A percentile compares a stretch with the other conserved stretches of the same genome.
phyloP scores from a whole-genome alignment of 495 filamentous ascomycete genomes.

The Cryomyces minteri region DNA sequence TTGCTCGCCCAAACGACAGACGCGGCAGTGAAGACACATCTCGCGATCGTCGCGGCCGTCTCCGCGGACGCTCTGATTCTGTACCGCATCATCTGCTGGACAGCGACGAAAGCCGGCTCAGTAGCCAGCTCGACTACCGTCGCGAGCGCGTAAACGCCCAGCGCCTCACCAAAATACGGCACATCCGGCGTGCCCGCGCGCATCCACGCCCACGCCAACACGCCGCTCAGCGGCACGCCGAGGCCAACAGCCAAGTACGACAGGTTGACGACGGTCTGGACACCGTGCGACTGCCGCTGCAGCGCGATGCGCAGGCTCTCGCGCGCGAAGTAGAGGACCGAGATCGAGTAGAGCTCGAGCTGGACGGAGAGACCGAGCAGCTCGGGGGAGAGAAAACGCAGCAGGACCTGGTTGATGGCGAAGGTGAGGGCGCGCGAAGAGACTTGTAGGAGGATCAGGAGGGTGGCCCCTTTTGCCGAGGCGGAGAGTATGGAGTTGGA shows the following conservation, averaged over 20 bases:
- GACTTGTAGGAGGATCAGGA: conserved; percentile 75
- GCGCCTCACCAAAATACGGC: conserved; percentile 40
- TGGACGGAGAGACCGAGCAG: conserved; percentile 72
- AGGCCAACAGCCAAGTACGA: conserved; percentile 59
- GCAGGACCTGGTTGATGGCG: conserved; percentile 68
- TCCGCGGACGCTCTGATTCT: conserved; percentile 66
- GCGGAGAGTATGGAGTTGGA: conserved; percentile 22
- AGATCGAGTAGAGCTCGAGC: conserved; percentile 76
- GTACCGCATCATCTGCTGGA: conserved; percentile 65
- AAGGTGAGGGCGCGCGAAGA: conserved; percentile 76
- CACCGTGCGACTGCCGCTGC: conserved; percentile 43
- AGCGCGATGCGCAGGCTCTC: conserved; percentile 75
- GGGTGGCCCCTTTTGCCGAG: conserved; percentile 53
- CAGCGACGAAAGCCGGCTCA: conserved; percentile 72
- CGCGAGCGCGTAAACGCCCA: conserved; percentile 55
- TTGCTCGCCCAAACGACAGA: conserved; percentile 37
- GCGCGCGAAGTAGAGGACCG: conserved; percentile 76
- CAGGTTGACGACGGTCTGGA: conserved; percentile 65
- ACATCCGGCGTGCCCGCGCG: conserved; percentile 35
- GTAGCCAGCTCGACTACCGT: conserved; percentile 60
- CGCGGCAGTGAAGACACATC: conserved; percentile 54
- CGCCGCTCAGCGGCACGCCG: conserved; percentile 41
- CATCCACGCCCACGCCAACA: conserved; percentile 48
- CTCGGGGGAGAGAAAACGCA: conserved; percentile 70
- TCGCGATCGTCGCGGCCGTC: conserved; percentile 52